Evolutionary conservation across 768 basidiomycete species (phyloP).

Genomic region (Coprinopsis marcescibilis): DNA sequence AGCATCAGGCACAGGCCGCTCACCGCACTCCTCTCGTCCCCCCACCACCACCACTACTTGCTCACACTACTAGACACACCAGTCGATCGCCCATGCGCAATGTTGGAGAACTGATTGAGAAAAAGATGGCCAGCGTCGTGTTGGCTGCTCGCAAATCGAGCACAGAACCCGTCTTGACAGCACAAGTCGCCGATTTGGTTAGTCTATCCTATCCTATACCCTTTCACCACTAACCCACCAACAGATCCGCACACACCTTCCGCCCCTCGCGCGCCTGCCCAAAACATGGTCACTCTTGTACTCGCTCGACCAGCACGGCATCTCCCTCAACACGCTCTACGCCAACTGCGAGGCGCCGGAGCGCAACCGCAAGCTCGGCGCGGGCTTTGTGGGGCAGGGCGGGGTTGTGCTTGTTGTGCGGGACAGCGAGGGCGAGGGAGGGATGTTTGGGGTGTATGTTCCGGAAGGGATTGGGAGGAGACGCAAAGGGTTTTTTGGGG

Average conservation of each 20-base stretch:
- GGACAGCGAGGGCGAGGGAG: slow-evolving; percentile 52
- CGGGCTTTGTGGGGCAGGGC: slow-evolving; percentile 20
- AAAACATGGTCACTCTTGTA: slow-evolving; percentile 75
- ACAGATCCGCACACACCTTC: slow-evolving; percentile 67
- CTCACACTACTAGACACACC: slow-evolving; percentile 2
- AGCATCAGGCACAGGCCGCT: background rate
- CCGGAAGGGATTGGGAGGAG: slow-evolving; percentile 63
- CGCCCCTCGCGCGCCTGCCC: slow-evolving; percentile 67
- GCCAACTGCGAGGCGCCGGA: slow-evolving; percentile 44
- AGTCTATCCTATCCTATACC: slow-evolving; percentile 19
- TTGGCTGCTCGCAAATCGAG: slow-evolving; percentile 50
- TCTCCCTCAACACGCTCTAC: slow-evolving; percentile 87
- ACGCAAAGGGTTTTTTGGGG: slow-evolving; percentile 75
- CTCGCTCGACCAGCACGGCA: slow-evolving; percentile 93
- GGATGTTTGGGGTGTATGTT: slow-evolving; percentile 78
- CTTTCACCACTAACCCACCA: background rate
- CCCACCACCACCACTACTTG: background rate
- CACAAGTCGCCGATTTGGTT: slow-evolving; percentile 57
- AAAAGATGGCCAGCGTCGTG: slow-evolving; percentile 43
- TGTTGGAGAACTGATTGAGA: slow-evolving; percentile 42
- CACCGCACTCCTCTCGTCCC: background rate
- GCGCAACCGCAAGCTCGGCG: slow-evolving; percentile 23
- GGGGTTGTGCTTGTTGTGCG: slow-evolving; percentile 58
- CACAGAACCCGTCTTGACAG: slow-evolving; percentile 47
- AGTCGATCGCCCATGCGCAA: slow-evolving; percentile 13